Percentiles rank a stretch among this genome's conserved stretches.
Evolutionary conservation across 108 stramenopile genomes (phyloP).

Genomic region (Cyclotella kingstonii): DNA sequence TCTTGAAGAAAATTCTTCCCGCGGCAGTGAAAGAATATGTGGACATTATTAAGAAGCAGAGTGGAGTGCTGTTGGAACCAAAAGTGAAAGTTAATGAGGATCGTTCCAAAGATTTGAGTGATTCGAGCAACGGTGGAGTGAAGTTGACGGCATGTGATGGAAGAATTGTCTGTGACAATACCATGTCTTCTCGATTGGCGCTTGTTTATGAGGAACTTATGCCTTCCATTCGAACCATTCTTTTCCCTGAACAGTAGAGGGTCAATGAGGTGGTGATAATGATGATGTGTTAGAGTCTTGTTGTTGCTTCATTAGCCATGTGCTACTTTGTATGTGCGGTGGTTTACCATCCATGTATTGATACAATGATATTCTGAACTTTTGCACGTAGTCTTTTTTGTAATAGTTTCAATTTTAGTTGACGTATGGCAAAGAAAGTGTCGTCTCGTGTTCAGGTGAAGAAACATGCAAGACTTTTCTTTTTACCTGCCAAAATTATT

Average conservation of each 20-base stretch:
- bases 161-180: conserved; percentile 97
- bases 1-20: conserved; percentile 72
- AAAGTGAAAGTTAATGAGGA: conserved; percentile 80
- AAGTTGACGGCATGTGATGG: conserved; percentile 86
- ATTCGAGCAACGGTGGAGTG: conserved; percentile 87
- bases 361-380: too few relatives aligned
- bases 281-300: too few relatives aligned
- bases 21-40: conserved; percentile 89
- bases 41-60: conserved; percentile 89
- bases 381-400: too few relatives aligned
- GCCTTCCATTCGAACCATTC: conserved; percentile 91
- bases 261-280: not conserved
- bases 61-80: conserved; percentile 78
- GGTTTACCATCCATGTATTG: too few relatives aligned
- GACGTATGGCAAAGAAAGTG: too few relatives aligned
- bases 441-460: too few relatives aligned
- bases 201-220: conserved; percentile 93
- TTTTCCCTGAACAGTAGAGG: conserved; percentile 77
- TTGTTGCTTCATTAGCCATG: too few relatives aligned
- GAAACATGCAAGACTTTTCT: too few relatives aligned
- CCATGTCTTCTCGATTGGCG: conserved; percentile 86
- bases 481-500: too few relatives aligned
- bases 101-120: conserved; percentile 65
- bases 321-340: too few relatives aligned
- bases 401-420: too few relatives aligned